Conservation (phyloP, 257 asterid genomes). For the Solanum verrucosum region DNA sequence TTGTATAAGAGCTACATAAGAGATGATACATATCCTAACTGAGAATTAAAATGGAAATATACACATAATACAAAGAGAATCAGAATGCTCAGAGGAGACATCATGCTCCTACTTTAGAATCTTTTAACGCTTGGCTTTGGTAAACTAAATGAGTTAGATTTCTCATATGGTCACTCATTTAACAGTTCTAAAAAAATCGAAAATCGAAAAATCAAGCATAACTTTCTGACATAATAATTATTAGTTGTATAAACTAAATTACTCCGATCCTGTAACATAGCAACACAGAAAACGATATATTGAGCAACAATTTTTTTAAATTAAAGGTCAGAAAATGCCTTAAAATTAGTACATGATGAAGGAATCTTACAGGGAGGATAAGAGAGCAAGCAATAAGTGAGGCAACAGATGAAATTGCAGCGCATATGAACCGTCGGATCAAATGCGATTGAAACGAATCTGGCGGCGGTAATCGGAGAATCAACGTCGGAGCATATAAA, state of each 20-base stretch:
- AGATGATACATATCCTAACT: not conserved
- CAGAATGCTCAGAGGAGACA: not conserved
- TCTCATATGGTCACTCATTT: not conserved
- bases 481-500: constrained; percentile 63
- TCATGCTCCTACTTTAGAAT: not conserved
- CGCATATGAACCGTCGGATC: constrained; percentile 81
- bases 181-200: not conserved
- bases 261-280: not conserved
- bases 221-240: not conserved
- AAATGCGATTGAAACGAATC: constrained; percentile 50
- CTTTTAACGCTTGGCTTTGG: not conserved
- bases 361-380: constrained; percentile 17
- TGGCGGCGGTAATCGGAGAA: constrained; percentile 80
- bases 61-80: not conserved
- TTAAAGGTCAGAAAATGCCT: not conserved
- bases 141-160: not conserved
- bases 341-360: not conserved
- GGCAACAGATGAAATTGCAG: constrained; percentile 55
- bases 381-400: constrained; percentile 53
- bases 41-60: not conserved
- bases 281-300: not conserved
- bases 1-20: not conserved
- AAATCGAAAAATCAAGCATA: not conserved
- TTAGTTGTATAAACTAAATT: not conserved
- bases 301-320: not conserved